Base-by-base conservation (phyloP, 768 basidiomycete species). In the Hericium rajendrae region DNA sequence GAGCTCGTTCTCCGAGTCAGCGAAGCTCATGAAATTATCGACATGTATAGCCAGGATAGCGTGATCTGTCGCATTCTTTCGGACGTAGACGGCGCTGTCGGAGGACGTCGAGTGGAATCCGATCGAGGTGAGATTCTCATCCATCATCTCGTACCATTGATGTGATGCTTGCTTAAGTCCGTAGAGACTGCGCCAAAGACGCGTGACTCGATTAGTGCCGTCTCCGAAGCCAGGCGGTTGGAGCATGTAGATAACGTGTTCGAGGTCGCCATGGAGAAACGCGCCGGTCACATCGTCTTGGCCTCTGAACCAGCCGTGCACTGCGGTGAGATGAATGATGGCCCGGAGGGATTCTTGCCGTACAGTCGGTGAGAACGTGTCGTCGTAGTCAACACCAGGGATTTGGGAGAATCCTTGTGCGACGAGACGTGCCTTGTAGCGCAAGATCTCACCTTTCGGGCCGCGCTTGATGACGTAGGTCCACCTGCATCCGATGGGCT, bases 271-370 rank as follows among this genome's bases (percentile, higher is more conserved):
- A 59, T 76, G 64, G 2, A 77, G 68, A 60, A 71, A 77, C 0
- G 74, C 72, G 0, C 70, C 73, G 38, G 73, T 74, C 26, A 77
- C 65, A 59, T 77, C 72, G 4, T 75, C 63, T 38, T 76, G 74
- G 6, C 69, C 62, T 1, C 72, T 61, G 10, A 72, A 71, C 71
- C 70, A 77, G 39, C 68, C 70, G 0, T 67, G 51, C 0, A 55
- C 4, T 0, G 72, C 73, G 0, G 71, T 73, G 5, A 76, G 55
- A 20, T 74, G 70, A 0, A 74, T 62, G 2, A 79, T 59, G 5
- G 72, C 60, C 0, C 68, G 62, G 51, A 74, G 67, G 0, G 74
- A 72, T 59, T 76, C 74, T 63, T 73, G 68, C 16, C 69, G 67
- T 13, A 71, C 70, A 12, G 70, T 72, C 0, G 73, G 74, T 46